phyloP scores from a whole-genome alignment of 805 yeast species.

The Saccharomycopsis sp. region DNA sequence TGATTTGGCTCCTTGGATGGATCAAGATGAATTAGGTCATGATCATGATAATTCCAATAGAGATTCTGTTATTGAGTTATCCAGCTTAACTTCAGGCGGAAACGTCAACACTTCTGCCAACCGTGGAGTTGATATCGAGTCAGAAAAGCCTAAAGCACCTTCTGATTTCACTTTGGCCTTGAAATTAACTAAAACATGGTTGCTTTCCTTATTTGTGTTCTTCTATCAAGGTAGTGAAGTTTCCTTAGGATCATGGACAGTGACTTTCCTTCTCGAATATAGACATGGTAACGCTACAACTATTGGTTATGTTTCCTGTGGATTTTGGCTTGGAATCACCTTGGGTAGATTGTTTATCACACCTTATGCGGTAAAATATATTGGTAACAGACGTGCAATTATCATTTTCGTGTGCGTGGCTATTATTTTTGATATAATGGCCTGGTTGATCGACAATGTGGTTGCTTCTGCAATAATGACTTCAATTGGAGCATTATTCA shows the following conservation, averaged over 20 bases:
- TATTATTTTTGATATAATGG: conserved; percentile 33
- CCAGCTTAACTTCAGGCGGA: not conserved
- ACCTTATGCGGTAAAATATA: conserved; percentile 29
- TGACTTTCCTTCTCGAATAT: conserved; percentile 48
- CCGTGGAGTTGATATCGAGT: not conserved
- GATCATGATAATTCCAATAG: not conserved
- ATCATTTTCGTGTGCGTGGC: conserved; percentile 31
- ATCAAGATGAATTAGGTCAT: conserved; percentile 24
- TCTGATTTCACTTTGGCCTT: conserved; percentile 29
- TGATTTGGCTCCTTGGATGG: conserved; percentile 33
- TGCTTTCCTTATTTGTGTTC: conserved; percentile 44
- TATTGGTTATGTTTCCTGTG: conserved; percentile 55
- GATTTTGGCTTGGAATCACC: conserved; percentile 62
- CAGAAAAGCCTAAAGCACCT: conserved; percentile 1
- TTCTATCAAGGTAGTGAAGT: conserved; percentile 63
- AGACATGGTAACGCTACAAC: conserved; percentile 37
- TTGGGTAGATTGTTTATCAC: conserved; percentile 50
- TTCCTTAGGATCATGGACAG: conserved; percentile 58
- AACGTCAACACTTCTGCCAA: not conserved
- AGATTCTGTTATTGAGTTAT: conserved; percentile 4
- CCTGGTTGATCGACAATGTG: conserved; percentile 44
- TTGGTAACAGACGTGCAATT: conserved; percentile 43
- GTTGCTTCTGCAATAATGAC: conserved; percentile 40
- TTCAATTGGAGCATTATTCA: conserved; percentile 43
- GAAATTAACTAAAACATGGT: conserved; percentile 41